Evolutionary conservation across 805 yeast genomes (phyloP), one percentile per base, ranked within the genome.

Genomic region (Starmera amethionina): DNA sequence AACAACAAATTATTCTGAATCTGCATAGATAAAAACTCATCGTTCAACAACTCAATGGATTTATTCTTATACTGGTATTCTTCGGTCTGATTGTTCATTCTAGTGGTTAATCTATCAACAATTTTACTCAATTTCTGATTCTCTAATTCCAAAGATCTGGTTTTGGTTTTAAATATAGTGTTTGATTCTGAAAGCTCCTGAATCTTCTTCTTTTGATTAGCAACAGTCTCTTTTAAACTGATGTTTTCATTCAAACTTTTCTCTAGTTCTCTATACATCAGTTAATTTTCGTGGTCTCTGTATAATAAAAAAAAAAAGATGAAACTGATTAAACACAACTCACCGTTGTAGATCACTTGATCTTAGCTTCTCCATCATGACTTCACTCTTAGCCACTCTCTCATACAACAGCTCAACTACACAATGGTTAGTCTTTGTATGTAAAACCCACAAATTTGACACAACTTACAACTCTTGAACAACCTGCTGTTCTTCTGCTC

Each of bases 11-110:
- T 67, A 40, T 60, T 63, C 51, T 81, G 88, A 33, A 85, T 77
- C 39, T 75, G 73, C 44, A 68, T 51, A 1, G 79, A 70, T 15
- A 84, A 63, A 27, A 79, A 63, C 50, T 84, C 93, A 51, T 85
- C 89, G 43, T 79, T 80, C 34, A 80, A 56, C 29, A 70, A 62
- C 44, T 76, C 83, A 15, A 78, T 68, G 5, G 79, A 69, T 47
- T 70, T 70, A 39, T 77, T 70, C 56, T 77, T 79, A 25, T 68
- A 59, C 1, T 46, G 42, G n/a, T 51, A 44, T 32, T 58, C 62
- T 30, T 58, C 59, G 2, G 43, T 34, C 34, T 55, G 50, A 11
- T 44, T 36, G 36, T 53, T 45, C 38, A 55, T 46, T 47, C 63
- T 59, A 32, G 46, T 51, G 25, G 54, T 44, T 42, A 61, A 45